Conservation (phyloP, 805 yeast genomes). For the Zygosaccharomyces kombuchaensis region DNA sequence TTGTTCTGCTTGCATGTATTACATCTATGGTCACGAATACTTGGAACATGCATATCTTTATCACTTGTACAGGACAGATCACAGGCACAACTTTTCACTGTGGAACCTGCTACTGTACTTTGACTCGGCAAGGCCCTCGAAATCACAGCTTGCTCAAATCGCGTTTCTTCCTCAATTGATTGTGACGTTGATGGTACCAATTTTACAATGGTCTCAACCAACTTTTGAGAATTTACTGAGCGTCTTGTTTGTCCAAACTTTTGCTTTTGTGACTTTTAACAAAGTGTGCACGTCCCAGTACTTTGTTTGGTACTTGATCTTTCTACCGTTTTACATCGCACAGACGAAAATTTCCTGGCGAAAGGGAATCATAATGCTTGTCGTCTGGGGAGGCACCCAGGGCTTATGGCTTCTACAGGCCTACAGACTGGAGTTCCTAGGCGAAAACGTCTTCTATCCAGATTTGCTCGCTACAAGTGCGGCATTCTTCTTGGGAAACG, state of each 20-base stretch:
- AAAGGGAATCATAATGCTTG: conserved; percentile 42
- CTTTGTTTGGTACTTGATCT: conserved; percentile 88
- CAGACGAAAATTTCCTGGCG: conserved; percentile 37
- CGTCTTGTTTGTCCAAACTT: conserved; percentile 69
- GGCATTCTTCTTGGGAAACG: conserved; percentile 57
- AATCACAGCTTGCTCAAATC: conserved; percentile 34
- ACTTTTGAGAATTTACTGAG: conserved; percentile 41
- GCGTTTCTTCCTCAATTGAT: conserved; percentile 84
- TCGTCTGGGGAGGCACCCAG: conserved; percentile 68
- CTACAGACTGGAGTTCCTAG: conserved; percentile 75
- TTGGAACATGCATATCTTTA: conserved; percentile 74
- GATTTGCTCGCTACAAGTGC: conserved; percentile 53
- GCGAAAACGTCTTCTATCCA: conserved; percentile 57
- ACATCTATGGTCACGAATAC: conserved; percentile 68
- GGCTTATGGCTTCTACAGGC: conserved; percentile 76
- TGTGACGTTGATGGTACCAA: conserved; percentile 29
- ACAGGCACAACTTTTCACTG: conserved; percentile 89
- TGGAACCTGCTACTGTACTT: conserved; percentile 73
- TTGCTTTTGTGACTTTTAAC: conserved; percentile 71
- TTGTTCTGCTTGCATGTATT: conserved; percentile 59
- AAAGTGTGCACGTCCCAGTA: conserved; percentile 92
- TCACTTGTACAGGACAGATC: conserved; percentile 81
- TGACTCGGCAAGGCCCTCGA: conserved; percentile 40
- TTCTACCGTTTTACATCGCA: conserved; percentile 69
- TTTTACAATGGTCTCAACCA: conserved; percentile 21